These are phyloP conservation scores for Mortierella sp. DNA, from an alignment of 371 early-diverging fungal genomes.

Conservation along the genomic window DNA sequence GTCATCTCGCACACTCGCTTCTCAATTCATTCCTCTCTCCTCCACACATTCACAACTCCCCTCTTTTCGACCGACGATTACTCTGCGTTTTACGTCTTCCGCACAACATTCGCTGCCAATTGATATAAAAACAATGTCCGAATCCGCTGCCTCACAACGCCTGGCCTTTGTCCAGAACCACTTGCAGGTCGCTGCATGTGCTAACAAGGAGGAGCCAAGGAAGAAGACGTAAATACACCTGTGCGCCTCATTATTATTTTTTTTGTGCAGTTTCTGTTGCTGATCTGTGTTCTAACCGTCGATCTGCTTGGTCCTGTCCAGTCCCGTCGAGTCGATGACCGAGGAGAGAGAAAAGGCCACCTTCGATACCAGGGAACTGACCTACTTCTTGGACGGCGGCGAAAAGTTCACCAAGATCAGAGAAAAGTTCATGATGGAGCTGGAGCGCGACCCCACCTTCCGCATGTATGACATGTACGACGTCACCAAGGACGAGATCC, in stretches of 20 bases:
- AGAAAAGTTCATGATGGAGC: constrained; percentile 86
- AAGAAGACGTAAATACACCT: constrained; percentile 35
- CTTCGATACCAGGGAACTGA: constrained; percentile 83
- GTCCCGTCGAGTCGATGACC: constrained; percentile 52
- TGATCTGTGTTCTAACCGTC: not conserved
- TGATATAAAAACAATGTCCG: constrained; percentile 25
- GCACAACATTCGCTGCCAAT: too few species aligned
- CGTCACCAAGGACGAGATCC: constrained; percentile 78
- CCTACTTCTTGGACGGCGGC: constrained; percentile 86
- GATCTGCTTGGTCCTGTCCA: constrained; percentile 1
- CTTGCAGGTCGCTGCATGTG: constrained; percentile 38
- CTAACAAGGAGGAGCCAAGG: constrained; percentile 33
- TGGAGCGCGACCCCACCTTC: constrained; percentile 91
- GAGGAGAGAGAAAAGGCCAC: constrained; percentile 83
- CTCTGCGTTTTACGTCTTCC: too few species aligned
- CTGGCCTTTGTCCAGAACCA: constrained; percentile 39
- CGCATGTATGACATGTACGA: constrained; percentile 85
- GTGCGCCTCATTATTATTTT: too few species aligned
- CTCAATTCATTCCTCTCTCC: too few species aligned
- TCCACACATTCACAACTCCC: too few species aligned
- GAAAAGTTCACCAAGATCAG: constrained; percentile 74
- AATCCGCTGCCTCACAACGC: constrained; percentile 34
- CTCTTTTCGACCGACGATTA: too few species aligned
- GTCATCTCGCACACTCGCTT: too few species aligned
- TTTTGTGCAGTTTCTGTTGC: too few species aligned